Conservation (phyloP, 2,329 filamentous ascomycete species). For the Harringtonia aguacate region DNA sequence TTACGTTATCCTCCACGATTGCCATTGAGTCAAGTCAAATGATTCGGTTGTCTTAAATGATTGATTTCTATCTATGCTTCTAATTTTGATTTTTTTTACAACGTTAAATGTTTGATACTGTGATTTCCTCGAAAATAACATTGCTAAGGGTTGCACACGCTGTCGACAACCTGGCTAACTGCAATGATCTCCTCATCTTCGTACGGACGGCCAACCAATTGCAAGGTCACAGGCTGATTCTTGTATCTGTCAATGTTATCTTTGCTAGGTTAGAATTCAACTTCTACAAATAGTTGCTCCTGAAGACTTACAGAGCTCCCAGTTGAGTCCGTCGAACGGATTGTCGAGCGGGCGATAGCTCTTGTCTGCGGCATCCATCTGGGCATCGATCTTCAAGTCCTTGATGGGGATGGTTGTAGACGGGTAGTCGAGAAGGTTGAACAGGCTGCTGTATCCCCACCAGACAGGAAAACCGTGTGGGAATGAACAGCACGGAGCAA, state of each 20-base stretch:
- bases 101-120: too few relatives aligned
- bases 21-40: too few relatives aligned
- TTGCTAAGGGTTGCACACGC: too few relatives aligned
- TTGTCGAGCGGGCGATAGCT: conserved; percentile 1
- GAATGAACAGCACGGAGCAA: conserved; percentile 22
- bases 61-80: too few relatives aligned
- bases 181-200: conserved; percentile 6
- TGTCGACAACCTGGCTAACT: conserved; percentile 3
- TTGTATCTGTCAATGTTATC: not conserved
- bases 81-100: too few relatives aligned
- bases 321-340: conserved; percentile 3
- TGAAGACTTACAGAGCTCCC: conserved; percentile 5
- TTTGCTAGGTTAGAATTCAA: too few relatives aligned
- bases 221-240: conserved; percentile 3
- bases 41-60: too few relatives aligned
- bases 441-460: conserved; percentile 7
- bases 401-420: conserved; percentile 5
- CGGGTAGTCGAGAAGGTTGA: conserved; percentile 9
- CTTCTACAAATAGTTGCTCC: too few relatives aligned
- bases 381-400: not conserved
- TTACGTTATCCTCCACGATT: too few relatives aligned
- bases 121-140: too few relatives aligned
- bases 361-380: not conserved
- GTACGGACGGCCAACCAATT: conserved; percentile 4
- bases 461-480: conserved; percentile 6